Conservation (phyloP, 1,139 yeast species). For the Diutina scorzettiae region DNA sequence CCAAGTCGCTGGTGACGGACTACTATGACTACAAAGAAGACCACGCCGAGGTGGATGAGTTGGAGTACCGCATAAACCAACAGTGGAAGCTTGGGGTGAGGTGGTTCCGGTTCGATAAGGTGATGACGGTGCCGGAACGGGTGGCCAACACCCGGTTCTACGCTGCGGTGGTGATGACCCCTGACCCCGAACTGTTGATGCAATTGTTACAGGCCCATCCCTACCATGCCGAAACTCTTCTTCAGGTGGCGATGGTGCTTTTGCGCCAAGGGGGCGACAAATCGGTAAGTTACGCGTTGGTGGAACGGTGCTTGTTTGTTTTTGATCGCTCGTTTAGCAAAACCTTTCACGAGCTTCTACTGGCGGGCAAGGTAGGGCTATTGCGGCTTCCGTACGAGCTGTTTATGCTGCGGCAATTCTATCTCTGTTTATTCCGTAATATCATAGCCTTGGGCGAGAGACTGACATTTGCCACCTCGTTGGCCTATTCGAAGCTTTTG, state of each 20-base stretch:
- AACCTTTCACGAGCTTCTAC: constrained; percentile 29
- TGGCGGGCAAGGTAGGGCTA: constrained; percentile 44
- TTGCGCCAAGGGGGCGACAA: constrained; percentile 67
- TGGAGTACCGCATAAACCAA: constrained; percentile 21
- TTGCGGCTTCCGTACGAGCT: constrained; percentile 67
- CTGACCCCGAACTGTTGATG: constrained; percentile 61
- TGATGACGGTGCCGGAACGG: constrained; percentile 25
- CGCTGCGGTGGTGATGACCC: constrained; percentile 53
- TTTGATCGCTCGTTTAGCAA: constrained; percentile 51
- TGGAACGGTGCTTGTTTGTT: constrained; percentile 68
- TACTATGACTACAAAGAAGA: constrained; percentile 29
- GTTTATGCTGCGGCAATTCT: constrained; percentile 67
- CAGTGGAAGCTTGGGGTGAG: constrained; percentile 39
- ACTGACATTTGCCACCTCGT: constrained; percentile 68
- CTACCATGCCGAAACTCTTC: constrained; percentile 66
- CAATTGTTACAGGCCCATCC: constrained; percentile 46
- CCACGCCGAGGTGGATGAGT: constrained; percentile 15
- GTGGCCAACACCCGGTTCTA: constrained; percentile 50
- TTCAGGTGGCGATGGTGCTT: constrained; percentile 68
- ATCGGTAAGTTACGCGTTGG: constrained; percentile 53
- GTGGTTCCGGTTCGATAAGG: constrained; percentile 41
- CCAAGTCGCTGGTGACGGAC: constrained; percentile 25
- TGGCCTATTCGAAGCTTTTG: constrained; percentile 59
- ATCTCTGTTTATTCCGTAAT: constrained; percentile 61
- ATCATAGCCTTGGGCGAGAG: constrained; percentile 62